Percentiles rank a stretch among this genome's conserved stretches.
phyloP scores from a whole-genome alignment of 768 basidiomycete genomes.

The Royoungia palumana region DNA sequence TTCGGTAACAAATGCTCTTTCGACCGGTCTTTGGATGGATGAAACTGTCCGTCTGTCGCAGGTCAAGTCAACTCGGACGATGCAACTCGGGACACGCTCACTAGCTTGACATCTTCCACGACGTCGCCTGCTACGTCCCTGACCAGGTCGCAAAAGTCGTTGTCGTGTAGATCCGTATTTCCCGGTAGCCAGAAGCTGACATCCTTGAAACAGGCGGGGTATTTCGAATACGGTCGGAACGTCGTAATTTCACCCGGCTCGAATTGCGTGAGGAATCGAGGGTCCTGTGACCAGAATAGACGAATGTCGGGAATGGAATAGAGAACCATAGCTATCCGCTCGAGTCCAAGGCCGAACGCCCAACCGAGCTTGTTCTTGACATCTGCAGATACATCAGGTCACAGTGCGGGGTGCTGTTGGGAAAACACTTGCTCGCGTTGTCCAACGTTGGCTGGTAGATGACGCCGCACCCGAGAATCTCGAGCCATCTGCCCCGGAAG shows the following conservation, averaged over 20 bases:
- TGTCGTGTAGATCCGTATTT: slow-evolving; percentile 69
- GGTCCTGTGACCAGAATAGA: slow-evolving; percentile 92
- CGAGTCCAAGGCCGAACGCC: slow-evolving; percentile 97
- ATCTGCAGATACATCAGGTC: slow-evolving; percentile 40
- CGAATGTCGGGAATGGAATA: slow-evolving; percentile 97
- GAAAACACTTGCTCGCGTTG: slow-evolving; percentile 64
- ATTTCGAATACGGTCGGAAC: slow-evolving; percentile 91
- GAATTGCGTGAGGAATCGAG: slow-evolving; percentile 88
- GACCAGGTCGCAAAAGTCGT: slow-evolving; percentile 95
- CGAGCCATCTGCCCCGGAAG: slow-evolving; percentile 95
- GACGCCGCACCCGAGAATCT: slow-evolving; percentile 93
- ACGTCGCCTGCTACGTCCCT: slow-evolving; percentile 90
- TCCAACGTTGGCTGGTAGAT: slow-evolving; percentile 86
- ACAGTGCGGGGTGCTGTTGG: neutral
- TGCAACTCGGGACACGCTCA: slow-evolving; percentile 30
- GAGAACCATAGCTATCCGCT: slow-evolving; percentile 96
- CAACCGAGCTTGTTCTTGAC: slow-evolving; percentile 86
- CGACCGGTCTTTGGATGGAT: slow-evolving; percentile 82
- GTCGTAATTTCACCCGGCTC: slow-evolving; percentile 66
- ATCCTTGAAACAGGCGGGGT: slow-evolving; percentile 91
- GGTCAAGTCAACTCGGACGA: slow-evolving; percentile 3
- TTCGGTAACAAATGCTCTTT: slow-evolving; percentile 80
- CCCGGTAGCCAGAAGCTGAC: slow-evolving; percentile 88
- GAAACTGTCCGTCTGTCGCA: slow-evolving; percentile 81
- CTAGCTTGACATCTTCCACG: slow-evolving; percentile 86